These are phyloP conservation scores for Auricularia sp. DNA, from an alignment of 768 basidiomycete genomes.

Conservation along the genomic window DNA sequence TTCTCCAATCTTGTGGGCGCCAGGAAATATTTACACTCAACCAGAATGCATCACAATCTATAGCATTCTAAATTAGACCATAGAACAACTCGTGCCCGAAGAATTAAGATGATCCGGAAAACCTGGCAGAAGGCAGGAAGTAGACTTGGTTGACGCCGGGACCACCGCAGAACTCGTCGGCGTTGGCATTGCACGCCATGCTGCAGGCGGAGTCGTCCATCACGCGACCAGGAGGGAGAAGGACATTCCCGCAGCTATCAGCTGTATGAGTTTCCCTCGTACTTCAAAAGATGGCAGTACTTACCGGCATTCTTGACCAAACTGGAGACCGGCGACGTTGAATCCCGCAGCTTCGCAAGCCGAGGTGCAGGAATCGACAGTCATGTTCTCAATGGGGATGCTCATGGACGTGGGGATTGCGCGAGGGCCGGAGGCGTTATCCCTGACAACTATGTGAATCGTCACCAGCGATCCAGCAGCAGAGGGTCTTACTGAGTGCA, in stretches of 20 bases:
- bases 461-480: not conserved
- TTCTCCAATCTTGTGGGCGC: no score
- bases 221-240: constrained; percentile 24
- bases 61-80: no score
- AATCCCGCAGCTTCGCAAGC: constrained; percentile 49
- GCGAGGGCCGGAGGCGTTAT: constrained; percentile 24
- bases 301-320: constrained; percentile 41
- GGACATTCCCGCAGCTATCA: constrained; percentile 47
- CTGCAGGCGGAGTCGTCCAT: constrained; percentile 35
- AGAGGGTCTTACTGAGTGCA: constrained; percentile 32
- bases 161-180: constrained; percentile 64
- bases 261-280: not conserved
- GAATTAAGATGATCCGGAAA: not conserved
- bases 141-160: constrained; percentile 20
- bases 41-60: no score
- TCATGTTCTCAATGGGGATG: constrained; percentile 31
- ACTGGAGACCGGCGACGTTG: constrained; percentile 31
- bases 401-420: constrained; percentile 13
- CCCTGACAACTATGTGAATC: constrained; percentile 22
- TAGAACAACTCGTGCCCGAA: no score
- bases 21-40: no score
- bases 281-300: not conserved
- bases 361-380: constrained; percentile 46
- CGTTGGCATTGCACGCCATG: constrained; percentile 56
- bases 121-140: not conserved